phyloP scores from a whole-genome alignment of 768 basidiomycete species.

The Epithele typhae region DNA sequence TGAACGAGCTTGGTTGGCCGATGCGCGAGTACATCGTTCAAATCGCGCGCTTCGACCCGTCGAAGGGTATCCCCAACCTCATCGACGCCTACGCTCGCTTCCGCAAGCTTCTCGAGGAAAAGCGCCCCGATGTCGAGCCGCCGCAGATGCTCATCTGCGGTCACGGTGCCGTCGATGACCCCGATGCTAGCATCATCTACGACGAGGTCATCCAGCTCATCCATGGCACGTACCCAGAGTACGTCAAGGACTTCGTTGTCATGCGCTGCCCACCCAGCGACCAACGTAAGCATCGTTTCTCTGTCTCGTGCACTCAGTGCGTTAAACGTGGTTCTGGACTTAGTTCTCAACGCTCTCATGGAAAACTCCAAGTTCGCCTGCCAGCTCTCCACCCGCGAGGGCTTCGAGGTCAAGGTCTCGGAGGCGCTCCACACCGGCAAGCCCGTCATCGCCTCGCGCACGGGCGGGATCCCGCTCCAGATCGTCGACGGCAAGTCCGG shows the following conservation, averaged over 20 bases:
- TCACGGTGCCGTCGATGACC: slow-evolving; percentile 93
- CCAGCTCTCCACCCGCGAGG: slow-evolving; percentile 90
- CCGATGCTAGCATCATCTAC: slow-evolving; percentile 90
- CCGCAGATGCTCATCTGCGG: slow-evolving; percentile 84
- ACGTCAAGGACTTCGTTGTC: slow-evolving; percentile 37
- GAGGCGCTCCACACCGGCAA: slow-evolving; percentile 91
- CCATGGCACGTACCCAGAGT: slow-evolving; percentile 27
- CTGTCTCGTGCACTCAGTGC: neutral
- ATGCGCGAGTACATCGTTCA: slow-evolving; percentile 83
- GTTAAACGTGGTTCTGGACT: slow-evolving; percentile 11
- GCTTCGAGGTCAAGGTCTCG: slow-evolving; percentile 96
- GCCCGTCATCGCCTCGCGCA: slow-evolving; percentile 77
- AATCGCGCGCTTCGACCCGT: slow-evolving; percentile 92
- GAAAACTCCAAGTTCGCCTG: slow-evolving; percentile 86
- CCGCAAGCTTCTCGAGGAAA: slow-evolving; percentile 55
- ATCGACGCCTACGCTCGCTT: slow-evolving; percentile 86
- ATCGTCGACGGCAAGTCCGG: slow-evolving; percentile 86
- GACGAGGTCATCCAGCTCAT: slow-evolving; percentile 70
- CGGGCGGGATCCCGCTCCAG: slow-evolving; percentile 94
- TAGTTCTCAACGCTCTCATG: slow-evolving; percentile 85
- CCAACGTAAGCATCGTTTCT: slow-evolving; percentile 50
- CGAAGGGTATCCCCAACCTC: slow-evolving; percentile 78
- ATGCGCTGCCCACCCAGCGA: slow-evolving; percentile 78
- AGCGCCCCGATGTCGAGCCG: slow-evolving; percentile 44
- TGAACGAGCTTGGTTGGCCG: slow-evolving; percentile 77